Evolutionary conservation across 257 asterid species (phyloP).

Genomic region (Gentiana dahurica): DNA sequence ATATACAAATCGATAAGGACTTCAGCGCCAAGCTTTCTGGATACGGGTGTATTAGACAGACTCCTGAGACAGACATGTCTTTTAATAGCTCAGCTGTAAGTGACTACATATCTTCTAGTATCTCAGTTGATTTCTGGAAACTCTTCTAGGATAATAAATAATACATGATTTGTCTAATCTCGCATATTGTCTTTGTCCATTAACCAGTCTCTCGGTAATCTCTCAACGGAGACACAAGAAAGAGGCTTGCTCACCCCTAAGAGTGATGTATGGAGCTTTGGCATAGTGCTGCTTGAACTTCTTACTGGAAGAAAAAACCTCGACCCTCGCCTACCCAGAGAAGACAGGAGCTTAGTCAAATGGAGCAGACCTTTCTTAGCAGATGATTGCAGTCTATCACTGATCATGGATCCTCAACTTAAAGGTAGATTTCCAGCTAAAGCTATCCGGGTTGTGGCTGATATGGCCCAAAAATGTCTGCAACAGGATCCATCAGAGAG

Average conservation of each 20-base stretch:
- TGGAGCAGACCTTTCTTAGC: constrained; percentile 85
- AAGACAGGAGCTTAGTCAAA: constrained; percentile 77
- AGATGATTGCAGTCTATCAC: constrained; percentile 65
- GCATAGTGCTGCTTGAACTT: constrained; percentile 80
- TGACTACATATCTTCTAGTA: neutral
- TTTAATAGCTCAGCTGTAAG: constrained; percentile 46
- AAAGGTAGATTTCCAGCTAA: constrained; percentile 76
- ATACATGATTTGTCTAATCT: neutral
- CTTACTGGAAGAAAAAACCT: constrained; percentile 82
- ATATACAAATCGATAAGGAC: constrained; percentile 89
- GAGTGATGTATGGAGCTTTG: constrained; percentile 94
- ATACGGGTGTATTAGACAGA: constrained; percentile 78
- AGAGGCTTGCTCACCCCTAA: constrained; percentile 78
- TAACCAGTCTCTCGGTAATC: constrained; percentile 66
- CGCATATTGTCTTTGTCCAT: neutral
- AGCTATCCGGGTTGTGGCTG: constrained; percentile 79
- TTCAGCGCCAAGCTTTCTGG: constrained; percentile 95
- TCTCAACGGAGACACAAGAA: constrained; percentile 80
- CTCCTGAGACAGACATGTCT: constrained; percentile 71
- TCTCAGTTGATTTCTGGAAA: too few species aligned
- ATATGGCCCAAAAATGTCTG: constrained; percentile 76
- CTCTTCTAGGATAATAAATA: too few species aligned
- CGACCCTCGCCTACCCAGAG: constrained; percentile 61
- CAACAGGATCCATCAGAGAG: constrained; percentile 80
- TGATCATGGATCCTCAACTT: constrained; percentile 87